Base-by-base conservation (phyloP, 2,329 filamentous ascomycete species). In the Westerdykella sp. region DNA sequence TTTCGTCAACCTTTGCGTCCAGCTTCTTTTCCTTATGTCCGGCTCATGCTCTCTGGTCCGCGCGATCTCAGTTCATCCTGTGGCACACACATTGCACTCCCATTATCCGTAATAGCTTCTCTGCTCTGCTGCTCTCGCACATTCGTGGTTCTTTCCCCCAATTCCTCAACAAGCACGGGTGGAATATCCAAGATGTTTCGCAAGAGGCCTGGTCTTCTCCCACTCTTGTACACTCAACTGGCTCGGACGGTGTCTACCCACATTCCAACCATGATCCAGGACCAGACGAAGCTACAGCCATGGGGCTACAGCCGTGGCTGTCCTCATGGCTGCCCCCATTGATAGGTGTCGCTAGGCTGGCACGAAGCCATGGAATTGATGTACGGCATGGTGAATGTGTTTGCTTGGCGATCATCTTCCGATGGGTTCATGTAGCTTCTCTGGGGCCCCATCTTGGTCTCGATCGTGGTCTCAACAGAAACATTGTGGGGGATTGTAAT, bases 241-340 rank as follows among this genome's bases (percentile, higher is more conserved):
- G 49, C 49, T 4, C 53, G 46, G n/a, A 44, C 40, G 10, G 58
- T 61, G 37, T 65, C 61, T 1, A 60, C 37, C 61, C 61, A 65
- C 58, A 63, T 62, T 5, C 55, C 54, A 1, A 57, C 51, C 56
- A 62, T 60, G n/a, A 62, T 62, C 14, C 54, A 57, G 6, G 47
- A 42, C 60, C 61, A 65, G 18, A 63, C 36, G 39, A 61, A 65
- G 35, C 62, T 63, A 9, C 53, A 54, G 23, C 23, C 10, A 5
- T 25, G 23, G 5, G 23, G 10, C 23, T 25, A 30, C 11, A n/a
- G n/a, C n/a, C n/a, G n/a, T n/a, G n/a, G n/a, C n/a, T n/a, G n/a
- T n/a, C n/a, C n/a, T n/a, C n/a, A 21, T 21, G 18, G 6, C 3
- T 4, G 6, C 4, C 18, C 18, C 18, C 18, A 21, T 6, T 21